Evolutionary conservation across 2,329 filamentous ascomycete genomes (phyloP), one percentile per base, ranked within the genome.

Genomic region (Ophiostoma sp.): DNA sequence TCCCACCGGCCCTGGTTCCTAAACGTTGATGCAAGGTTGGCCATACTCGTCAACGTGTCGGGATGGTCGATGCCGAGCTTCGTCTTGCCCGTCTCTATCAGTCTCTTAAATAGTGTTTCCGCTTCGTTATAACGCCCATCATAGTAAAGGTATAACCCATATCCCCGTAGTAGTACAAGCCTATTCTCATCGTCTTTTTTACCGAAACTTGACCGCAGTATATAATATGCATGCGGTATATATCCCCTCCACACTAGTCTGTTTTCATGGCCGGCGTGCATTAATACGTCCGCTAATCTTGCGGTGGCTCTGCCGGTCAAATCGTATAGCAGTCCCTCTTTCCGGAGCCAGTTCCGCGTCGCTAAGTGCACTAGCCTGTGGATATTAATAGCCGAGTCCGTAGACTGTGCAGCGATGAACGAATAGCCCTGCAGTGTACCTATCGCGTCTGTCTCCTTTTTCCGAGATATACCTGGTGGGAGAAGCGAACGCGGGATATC

Each of bases 331-430:
- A 12, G 5, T 3, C 28, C 17, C 36, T 69, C 42, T 17, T 22
- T 72, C 0, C 72, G 68, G 0, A 82, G 63, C 79, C 77, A 81
- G 48, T 78, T 81, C 19, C 74, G 75, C 75, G 78, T 79, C 3
- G 78, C 77, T 15, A 82, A 45, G 39, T 76, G 78, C 36, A 82
- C 78, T 6, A 82, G 76, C 11, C 80, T 77, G 45, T 82, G 79
- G 12, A 82, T 80, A 64, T 81, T 79, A 39, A 72, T 28, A 76
- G 78, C 33, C 61, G 3, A 71, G 73, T 22, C 73, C 11, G 33
- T 3, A 5, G 61, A 64, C 22, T 28, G 31, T 45, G 80, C 45
- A 2, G 71, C 75, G 22, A 83, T 75, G 48, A 83, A 82, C 9
- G 77, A 77, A 68, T 81, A 81, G 9, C 74, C 78, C 48, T 77